Evolutionary conservation across 179 eudicot species (phyloP), one percentile per base, ranked within the genome.

Genomic region (Silene vulgaris): DNA sequence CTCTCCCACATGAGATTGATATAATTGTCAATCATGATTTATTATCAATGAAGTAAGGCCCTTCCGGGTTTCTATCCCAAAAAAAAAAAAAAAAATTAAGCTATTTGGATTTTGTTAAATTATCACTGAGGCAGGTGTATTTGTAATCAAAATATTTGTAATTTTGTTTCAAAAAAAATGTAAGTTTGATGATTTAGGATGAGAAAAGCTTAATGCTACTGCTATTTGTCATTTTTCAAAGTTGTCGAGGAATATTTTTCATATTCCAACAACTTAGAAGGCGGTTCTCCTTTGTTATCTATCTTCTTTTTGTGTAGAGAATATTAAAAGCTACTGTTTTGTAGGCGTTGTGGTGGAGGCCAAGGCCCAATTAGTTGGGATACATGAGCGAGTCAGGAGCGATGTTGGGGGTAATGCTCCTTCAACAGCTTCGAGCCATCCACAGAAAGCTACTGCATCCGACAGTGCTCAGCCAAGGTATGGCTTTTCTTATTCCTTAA

Each of bases 331-430:
- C 68, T 21, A 57, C 32, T 50, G 74, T 63, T 45, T 56, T 75
- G 63, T 79, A 95, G 99, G 99, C 74, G 89, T 89, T 76, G 97
- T 95, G 70, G 69, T 95, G 79, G 96, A 92, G 85, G 82, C 97
- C 71, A 92, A 90, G 76, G 83, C 99, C 67, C 93, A 89, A 3
- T 80, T 95, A 69, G 90, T 86, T 60, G 99, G 97, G n/a, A 87
- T 93, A 65, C 97, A 85, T 77, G 99, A 93, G 81, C 86, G 99
- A 75, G 99, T 95, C 43, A 89, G 97, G 85, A 95, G 92, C 78
- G 99, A 95, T 83, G 76, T 84, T 40, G 91, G 76, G 75, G 92
- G 93, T 50, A 86, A 72, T 28, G 69, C 74, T 43, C 26, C 88
- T 23, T 70, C 86, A 50, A 21, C 86, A 57, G 62, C 85, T 67